phyloP scores from a whole-genome alignment of 177 flowering plant species.

The Vitis hybrid region DNA sequence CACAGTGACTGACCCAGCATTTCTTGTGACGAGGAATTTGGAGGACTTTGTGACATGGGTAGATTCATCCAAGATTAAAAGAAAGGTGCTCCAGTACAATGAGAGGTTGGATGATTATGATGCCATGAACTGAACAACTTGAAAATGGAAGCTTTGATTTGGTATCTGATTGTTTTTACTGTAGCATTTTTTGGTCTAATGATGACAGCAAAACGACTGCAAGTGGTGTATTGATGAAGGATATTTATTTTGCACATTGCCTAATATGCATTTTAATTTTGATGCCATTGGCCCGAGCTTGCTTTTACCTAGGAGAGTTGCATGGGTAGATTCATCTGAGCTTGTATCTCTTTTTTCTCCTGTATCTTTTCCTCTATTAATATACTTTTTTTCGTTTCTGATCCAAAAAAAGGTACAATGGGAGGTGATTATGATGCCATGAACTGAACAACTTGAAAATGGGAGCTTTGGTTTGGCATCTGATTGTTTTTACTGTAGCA shows the following conservation, averaged over 20 bases:
- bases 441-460: slow-evolving; percentile 29
- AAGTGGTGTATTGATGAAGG: too few species aligned
- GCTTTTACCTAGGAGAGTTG: slow-evolving; percentile 18
- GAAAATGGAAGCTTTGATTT: neutral
- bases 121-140: slow-evolving; percentile 50
- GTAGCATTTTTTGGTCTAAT: too few species aligned
- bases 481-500: too few species aligned
- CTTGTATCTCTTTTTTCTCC: too few species aligned
- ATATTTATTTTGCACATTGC: too few species aligned
- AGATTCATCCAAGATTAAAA: slow-evolving; percentile 89
- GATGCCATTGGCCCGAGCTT: too few species aligned
- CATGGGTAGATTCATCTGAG: slow-evolving; percentile 65
- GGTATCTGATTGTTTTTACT: too few species aligned
- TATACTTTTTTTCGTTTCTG: too few species aligned
- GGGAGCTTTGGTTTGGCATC: neutral
- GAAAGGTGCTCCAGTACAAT: slow-evolving; percentile 82
- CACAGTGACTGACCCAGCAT: slow-evolving; percentile 90
- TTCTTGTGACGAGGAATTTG: slow-evolving; percentile 89
- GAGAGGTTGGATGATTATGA: slow-evolving; percentile 89
- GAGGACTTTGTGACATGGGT: slow-evolving; percentile 97
- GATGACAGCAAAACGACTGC: too few species aligned
- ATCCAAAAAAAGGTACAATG: slow-evolving; percentile 47
- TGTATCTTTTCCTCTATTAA: too few species aligned
- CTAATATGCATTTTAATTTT: too few species aligned
- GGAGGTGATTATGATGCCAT: slow-evolving; percentile 81